A percentile compares a stretch with the other conserved stretches of the same genome.
phyloP scores from a whole-genome alignment of 2,329 filamentous ascomycete species.

The Diplodia sapinea region DNA sequence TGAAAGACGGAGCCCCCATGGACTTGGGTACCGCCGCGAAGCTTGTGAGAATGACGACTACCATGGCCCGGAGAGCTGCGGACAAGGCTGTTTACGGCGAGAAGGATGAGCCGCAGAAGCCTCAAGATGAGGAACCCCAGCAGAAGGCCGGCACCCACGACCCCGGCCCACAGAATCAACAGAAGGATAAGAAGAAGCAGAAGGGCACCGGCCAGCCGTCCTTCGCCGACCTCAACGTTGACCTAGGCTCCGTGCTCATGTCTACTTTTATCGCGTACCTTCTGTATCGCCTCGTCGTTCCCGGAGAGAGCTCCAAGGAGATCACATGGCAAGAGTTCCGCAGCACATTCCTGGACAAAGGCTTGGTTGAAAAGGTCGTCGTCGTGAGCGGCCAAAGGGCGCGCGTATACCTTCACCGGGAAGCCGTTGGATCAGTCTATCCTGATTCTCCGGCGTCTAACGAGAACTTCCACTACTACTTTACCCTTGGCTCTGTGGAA shows the following conservation, averaged over 20 bases:
- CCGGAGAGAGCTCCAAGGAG: constrained; percentile 71
- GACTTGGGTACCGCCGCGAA: constrained; percentile 65
- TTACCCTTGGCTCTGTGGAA: constrained; percentile 93
- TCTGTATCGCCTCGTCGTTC: constrained; percentile 68
- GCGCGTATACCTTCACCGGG: constrained; percentile 78
- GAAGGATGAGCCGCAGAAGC: constrained; percentile 37
- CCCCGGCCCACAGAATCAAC: constrained; percentile 46
- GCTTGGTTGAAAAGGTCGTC: constrained; percentile 88
- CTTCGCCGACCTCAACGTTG: constrained; percentile 56
- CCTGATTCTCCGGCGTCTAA: constrained; percentile 74
- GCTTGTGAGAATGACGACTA: constrained; percentile 62
- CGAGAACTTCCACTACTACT: constrained; percentile 82
- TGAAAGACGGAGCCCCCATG: constrained; percentile 55
- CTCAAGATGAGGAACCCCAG: constrained; percentile 42
- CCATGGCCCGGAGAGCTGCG: constrained; percentile 60
- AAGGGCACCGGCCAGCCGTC: constrained; percentile 36
- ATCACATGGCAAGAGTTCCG: constrained; percentile 98
- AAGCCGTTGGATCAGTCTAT: constrained; percentile 73
- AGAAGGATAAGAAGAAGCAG: constrained; percentile 36
- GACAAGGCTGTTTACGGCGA: constrained; percentile 45
- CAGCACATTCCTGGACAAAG: constrained; percentile 92
- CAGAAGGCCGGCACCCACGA: constrained; percentile 55
- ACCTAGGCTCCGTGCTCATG: constrained; percentile 62
- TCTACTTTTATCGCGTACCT: constrained; percentile 67
- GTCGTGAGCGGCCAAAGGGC: constrained; percentile 80